Conservation (phyloP, 257 asterid genomes). For the Paraleonurus japonicus region DNA sequence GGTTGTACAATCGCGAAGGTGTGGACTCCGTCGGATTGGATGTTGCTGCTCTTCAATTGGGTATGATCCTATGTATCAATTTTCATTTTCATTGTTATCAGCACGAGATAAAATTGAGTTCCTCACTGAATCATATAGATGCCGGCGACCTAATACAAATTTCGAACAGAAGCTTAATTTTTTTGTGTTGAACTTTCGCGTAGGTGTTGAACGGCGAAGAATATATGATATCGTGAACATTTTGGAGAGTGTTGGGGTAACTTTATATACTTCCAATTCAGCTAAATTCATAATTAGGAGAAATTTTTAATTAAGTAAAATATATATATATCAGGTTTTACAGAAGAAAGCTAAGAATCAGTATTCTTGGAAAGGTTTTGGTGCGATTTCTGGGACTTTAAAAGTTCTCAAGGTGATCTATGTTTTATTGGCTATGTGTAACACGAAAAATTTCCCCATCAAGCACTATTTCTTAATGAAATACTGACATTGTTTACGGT, state of each 20-base stretch:
- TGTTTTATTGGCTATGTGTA: conserved; percentile 12
- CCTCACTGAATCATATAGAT: conserved; percentile 1
- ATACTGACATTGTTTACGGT: conserved; percentile 13
- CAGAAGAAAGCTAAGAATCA: conserved; percentile 45
- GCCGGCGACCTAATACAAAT: neutral
- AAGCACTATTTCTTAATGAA: neutral
- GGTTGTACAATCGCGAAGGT: conserved; percentile 51
- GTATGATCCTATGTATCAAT: conserved; percentile 26
- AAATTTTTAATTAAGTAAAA: conserved; percentile 4
- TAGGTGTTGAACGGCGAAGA: conserved; percentile 66
- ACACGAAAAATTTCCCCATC: neutral
- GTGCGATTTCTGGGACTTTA: conserved; percentile 41
- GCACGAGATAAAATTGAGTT: neutral
- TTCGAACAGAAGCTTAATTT: neutral
- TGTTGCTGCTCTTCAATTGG: conserved; percentile 53
- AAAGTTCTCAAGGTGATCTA: conserved; percentile 44
- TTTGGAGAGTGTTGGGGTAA: conserved; percentile 64
- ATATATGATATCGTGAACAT: conserved; percentile 68
- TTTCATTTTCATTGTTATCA: neutral
- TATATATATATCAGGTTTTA: conserved; percentile 39
- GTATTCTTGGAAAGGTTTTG: conserved; percentile 54
- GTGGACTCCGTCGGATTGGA: conserved; percentile 60
- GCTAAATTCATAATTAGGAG: neutral
- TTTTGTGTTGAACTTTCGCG: conserved; percentile 8
- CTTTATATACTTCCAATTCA: neutral